Percentiles rank a stretch among this genome's conserved stretches.
phyloP scores from a whole-genome alignment of 2,329 filamentous ascomycete genomes.

The Colletotrichum kahawae region DNA sequence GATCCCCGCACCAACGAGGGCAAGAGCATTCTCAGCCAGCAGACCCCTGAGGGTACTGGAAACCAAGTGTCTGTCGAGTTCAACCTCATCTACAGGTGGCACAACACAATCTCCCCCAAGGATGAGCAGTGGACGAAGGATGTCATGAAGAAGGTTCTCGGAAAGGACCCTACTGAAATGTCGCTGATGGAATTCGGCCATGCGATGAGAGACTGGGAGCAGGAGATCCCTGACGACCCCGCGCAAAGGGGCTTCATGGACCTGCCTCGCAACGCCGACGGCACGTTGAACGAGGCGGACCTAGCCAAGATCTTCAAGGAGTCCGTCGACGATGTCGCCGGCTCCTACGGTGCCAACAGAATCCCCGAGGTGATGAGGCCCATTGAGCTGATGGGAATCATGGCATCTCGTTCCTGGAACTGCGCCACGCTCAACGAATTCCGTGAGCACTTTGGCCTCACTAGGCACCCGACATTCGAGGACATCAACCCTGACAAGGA shows the following conservation, averaged over 20 bases:
- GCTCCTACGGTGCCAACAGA: constrained; percentile 56
- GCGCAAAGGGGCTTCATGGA: constrained; percentile 56
- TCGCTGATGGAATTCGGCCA: not conserved
- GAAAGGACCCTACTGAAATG: not conserved
- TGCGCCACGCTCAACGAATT: constrained; percentile 67
- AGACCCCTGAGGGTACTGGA: constrained; percentile 31
- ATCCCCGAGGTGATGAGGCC: constrained; percentile 61
- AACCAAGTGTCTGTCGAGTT: constrained; percentile 41
- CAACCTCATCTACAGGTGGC: constrained; percentile 40
- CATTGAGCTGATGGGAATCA: constrained; percentile 65
- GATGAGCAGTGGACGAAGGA: constrained; percentile 35
- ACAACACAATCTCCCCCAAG: constrained; percentile 33
- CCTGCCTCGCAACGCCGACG: constrained; percentile 53
- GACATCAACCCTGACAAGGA: constrained; percentile 62
- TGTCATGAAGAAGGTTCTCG: constrained; percentile 25
- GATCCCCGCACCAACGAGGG: constrained; percentile 48
- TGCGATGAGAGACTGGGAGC: constrained; percentile 35
- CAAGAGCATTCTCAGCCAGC: constrained; percentile 33
- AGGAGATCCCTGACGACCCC: constrained; percentile 52
- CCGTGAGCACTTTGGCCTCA: constrained; percentile 63
- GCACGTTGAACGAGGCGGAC: constrained; percentile 56
- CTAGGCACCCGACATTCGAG: constrained; percentile 60
- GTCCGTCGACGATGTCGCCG: constrained; percentile 55
- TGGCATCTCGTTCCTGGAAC: constrained; percentile 63
- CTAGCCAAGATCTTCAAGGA: constrained; percentile 59